Percentiles rank a stretch among this genome's conserved stretches.
phyloP scores from a whole-genome alignment of 768 basidiomycete genomes.

The Boletus reticuloceps region DNA sequence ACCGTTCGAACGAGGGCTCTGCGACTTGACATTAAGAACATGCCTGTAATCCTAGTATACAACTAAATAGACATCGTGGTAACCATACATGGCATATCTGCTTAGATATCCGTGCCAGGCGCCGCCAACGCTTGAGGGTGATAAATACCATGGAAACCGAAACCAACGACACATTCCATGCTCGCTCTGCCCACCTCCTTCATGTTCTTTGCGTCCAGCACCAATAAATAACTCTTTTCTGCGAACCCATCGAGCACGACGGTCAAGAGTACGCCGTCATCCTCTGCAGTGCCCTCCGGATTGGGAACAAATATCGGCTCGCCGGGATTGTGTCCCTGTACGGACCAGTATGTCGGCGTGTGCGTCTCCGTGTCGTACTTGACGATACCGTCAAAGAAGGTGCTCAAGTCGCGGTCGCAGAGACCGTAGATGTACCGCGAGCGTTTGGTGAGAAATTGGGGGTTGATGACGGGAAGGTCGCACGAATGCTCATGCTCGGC shows the following conservation, averaged over 20 bases:
- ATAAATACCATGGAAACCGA: slow-evolving; percentile 38
- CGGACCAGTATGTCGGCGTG: slow-evolving; percentile 26
- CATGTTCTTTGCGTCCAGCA: slow-evolving; percentile 36
- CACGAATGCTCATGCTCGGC: slow-evolving; percentile 29
- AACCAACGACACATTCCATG: slow-evolving; percentile 30
- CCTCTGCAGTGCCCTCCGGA: slow-evolving; percentile 30
- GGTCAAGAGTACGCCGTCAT: slow-evolving; percentile 37
- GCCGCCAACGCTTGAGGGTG: slow-evolving; percentile 2
- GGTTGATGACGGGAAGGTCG: slow-evolving; percentile 37
- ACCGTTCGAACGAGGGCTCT: too few relatives aligned
- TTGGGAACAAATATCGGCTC: slow-evolving; percentile 38
- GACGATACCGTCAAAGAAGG: slow-evolving; percentile 34
- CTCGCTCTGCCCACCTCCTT: slow-evolving; percentile 37
- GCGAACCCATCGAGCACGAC: slow-evolving; percentile 34
- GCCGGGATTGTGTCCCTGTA: slow-evolving; percentile 30
- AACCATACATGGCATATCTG: not conserved
- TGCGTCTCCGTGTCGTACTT: slow-evolving; percentile 33
- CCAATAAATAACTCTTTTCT: slow-evolving; percentile 35
- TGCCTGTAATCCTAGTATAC: not conserved
- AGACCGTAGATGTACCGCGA: slow-evolving; percentile 35
- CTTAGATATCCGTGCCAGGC: slow-evolving; percentile 22
- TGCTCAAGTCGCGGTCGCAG: slow-evolving; percentile 27
- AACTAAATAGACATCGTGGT: not conserved
- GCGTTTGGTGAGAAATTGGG: slow-evolving; percentile 28
- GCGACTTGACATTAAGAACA: not conserved